Conservation (phyloP, 345 rosid genomes). For the Carallia pectinifolia region DNA sequence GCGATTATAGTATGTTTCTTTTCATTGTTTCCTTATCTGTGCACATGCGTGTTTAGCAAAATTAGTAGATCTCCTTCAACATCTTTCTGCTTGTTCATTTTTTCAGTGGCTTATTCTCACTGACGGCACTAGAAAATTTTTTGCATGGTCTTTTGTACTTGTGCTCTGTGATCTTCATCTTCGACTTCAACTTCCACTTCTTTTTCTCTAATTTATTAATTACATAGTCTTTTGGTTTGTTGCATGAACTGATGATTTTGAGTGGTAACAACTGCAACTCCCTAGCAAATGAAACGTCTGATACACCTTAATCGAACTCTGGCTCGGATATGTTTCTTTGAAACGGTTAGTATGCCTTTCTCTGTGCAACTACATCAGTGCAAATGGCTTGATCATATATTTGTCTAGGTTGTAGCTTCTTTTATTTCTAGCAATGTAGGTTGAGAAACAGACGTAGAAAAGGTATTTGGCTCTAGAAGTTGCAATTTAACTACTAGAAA, state of each 20-base stretch:
- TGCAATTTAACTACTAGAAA: conserved; percentile 97
- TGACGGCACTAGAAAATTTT: too few species aligned
- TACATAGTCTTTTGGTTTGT: background rate
- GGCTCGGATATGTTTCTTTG: conserved; percentile 87
- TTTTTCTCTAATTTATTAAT: background rate
- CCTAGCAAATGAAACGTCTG: conserved; percentile 90
- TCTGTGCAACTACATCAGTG: background rate
- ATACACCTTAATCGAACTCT: conserved; percentile 84
- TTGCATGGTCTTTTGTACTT: too few species aligned
- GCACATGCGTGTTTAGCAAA: background rate
- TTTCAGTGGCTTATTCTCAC: too few species aligned
- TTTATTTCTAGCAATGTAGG: conserved; percentile 42
- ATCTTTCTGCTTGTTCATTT: too few species aligned
- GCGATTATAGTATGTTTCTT: background rate
- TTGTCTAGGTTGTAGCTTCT: background rate
- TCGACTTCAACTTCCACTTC: too few species aligned
- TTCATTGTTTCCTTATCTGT: background rate
- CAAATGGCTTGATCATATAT: background rate
- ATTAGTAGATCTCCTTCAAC: too few species aligned
- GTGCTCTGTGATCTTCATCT: too few species aligned
- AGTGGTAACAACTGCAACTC: conserved; percentile 94
- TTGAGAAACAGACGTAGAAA: conserved; percentile 72
- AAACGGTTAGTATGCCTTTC: conserved; percentile 53
- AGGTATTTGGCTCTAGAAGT: conserved; percentile 91
- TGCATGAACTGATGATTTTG: conserved; percentile 9